Percentiles rank a stretch among this genome's conserved stretches.
These are phyloP conservation scores for Malania oleifera DNA, from an alignment of 164 flowering plant species.

Conservation along the genomic window DNA sequence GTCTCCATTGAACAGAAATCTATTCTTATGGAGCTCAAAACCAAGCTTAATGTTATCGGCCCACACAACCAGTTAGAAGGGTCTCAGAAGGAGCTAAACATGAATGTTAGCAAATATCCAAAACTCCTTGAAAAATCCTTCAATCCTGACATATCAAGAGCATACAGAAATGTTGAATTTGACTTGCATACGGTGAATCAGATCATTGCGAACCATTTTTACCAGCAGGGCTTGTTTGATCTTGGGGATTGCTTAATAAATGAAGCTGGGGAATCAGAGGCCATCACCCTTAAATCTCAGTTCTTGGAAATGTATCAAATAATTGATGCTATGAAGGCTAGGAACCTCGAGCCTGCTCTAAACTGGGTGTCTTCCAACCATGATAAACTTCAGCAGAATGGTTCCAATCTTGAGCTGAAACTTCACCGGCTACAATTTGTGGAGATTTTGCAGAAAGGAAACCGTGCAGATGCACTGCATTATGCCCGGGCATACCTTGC, in stretches of 20 bases:
- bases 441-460: conserved; percentile 54
- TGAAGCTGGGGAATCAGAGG: conserved; percentile 53
- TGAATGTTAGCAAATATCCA: conserved; percentile 54
- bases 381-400: conserved; percentile 45
- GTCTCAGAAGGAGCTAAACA: conserved; percentile 64
- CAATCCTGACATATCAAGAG: conserved; percentile 75
- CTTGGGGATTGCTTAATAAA: conserved; percentile 62
- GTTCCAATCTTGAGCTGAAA: conserved; percentile 60
- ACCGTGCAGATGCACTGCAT: conserved; percentile 47
- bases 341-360: conserved; percentile 68
- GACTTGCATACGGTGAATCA: conserved; percentile 53
- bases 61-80: conserved; percentile 55
- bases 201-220: conserved; percentile 71
- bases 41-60: conserved; percentile 38
- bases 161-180: conserved; percentile 65
- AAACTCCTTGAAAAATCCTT: conserved; percentile 69
- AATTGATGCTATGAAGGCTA: conserved; percentile 51
- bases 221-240: conserved; percentile 67
- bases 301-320: conserved; percentile 67
- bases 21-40: conserved; percentile 45
- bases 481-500: conserved; percentile 55
- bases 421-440: conserved; percentile 65
- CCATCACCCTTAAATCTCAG: conserved; percentile 30
- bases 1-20: conserved; percentile 27
- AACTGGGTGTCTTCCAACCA: conserved; percentile 53